Percentiles rank a stretch among this genome's conserved stretches.
Evolutionary conservation across 2,329 filamentous ascomycete species (phyloP).

Genomic region (Cladosporium sp.): DNA sequence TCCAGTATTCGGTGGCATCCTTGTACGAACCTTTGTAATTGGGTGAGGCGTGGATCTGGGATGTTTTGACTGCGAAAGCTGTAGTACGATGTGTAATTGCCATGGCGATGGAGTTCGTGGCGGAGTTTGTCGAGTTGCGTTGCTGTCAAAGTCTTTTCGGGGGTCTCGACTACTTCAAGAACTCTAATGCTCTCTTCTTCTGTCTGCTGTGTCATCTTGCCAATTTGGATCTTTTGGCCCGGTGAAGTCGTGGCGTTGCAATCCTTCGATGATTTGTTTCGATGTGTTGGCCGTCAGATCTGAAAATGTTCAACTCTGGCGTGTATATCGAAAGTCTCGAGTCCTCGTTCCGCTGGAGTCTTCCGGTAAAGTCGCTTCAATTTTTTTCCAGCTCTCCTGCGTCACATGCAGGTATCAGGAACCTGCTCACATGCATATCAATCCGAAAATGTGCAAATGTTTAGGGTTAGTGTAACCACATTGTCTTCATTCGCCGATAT

Average conservation of each 20-base stretch:
- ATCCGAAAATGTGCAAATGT: not conserved
- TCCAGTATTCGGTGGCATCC: not conserved
- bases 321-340: too few relatives aligned
- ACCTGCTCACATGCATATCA: not conserved
- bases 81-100: slow-evolving; percentile 12
- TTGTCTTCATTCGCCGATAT: too few relatives aligned
- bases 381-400: too few relatives aligned
- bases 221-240: not conserved
- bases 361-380: too few relatives aligned
- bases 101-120: not conserved
- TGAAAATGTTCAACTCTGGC: too few relatives aligned
- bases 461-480: too few relatives aligned
- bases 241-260: not conserved
- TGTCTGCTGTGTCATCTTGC: too few relatives aligned
- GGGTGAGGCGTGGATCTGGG: slow-evolving; percentile 9
- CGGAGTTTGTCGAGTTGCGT: slow-evolving; percentile 6
- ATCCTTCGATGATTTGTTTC: not conserved
- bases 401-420: too few relatives aligned
- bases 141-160: not conserved
- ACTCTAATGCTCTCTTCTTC: not conserved
- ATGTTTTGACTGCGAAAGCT: slow-evolving; percentile 4
- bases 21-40: not conserved
- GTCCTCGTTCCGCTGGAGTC: too few relatives aligned
- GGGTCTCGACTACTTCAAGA: not conserved
- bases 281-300: too few relatives aligned